Evolutionary conservation across 441 rosid species (phyloP), one percentile per base, ranked within the genome.

Genomic region (Populus hybrid): DNA sequence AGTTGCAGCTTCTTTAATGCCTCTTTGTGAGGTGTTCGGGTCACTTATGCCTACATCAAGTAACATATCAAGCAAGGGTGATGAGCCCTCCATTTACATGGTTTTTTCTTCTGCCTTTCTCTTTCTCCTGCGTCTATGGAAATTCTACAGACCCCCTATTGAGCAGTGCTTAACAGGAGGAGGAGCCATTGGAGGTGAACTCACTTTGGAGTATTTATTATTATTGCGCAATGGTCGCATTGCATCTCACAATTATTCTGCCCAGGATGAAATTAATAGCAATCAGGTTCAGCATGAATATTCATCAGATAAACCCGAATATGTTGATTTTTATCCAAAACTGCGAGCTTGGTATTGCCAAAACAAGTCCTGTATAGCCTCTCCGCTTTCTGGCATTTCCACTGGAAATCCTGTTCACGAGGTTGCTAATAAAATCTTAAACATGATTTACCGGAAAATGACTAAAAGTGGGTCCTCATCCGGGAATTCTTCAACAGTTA

Each of bases 71-170:
- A 78, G 76, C 72, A 59, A 81, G n/a, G 42, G 76, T 36, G 83
- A 88, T 70, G 89, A 85, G 77, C 83, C 88, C 73, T 88, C 90
- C 10, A 32, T 82, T 80, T 87, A 89, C 88, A 83, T 81, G 90
- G 88, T 87, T 68, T 91, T 89, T 80, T 88, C 93, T 67, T 79
- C 81, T 73, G 90, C 93, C 23, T 91, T 91, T 83, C 92, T 91
- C 67, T 86, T 91, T 78, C 92, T 91, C 80, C 89, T 91, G 32
- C 93, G 93, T 72, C 88, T 91, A 24, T 91, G 95, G 95, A 91
- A 91, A 87, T 91, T 89, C 87, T 88, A 88, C 82, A 87, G 87
- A 76, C 91, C 92, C 40, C 84, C 90, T 42, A 67, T 85, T 30
- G 92, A 88, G 81, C 88, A 81, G 80, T 77, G 87, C 67, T n/a